phyloP scores from a whole-genome alignment of 805 yeast genomes.

The Nakazawaea sp. region DNA sequence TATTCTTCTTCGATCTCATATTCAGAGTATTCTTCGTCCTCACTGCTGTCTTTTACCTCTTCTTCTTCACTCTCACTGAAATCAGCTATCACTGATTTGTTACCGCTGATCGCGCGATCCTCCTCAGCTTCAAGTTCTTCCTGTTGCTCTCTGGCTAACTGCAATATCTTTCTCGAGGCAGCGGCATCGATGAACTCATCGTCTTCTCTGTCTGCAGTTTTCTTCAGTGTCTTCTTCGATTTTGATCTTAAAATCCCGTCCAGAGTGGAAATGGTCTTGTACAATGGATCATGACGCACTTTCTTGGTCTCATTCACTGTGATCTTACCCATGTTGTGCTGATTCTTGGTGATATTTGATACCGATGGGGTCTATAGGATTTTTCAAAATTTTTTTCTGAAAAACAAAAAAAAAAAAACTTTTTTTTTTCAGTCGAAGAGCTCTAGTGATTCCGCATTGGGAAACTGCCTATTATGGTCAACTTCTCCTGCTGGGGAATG shows the following conservation, averaged over 20 bases:
- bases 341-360: too few species aligned
- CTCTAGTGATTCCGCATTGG: too few species aligned
- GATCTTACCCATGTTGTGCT: slow-evolving; percentile 56
- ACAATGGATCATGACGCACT: slow-evolving; percentile 76
- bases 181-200: slow-evolving; percentile 74
- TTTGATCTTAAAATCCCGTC: slow-evolving; percentile 58
- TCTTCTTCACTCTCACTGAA: slow-evolving; percentile 20
- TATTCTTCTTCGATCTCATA: slow-evolving; percentile 33
- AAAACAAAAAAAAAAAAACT: too few species aligned
- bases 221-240: slow-evolving; percentile 22
- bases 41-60: slow-evolving; percentile 27
- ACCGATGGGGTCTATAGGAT: too few species aligned
- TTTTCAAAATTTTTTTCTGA: slow-evolving; percentile 1
- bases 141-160: slow-evolving; percentile 89
- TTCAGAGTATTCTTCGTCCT: slow-evolving; percentile 21
- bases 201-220: slow-evolving; percentile 34
- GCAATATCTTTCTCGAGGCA: slow-evolving; percentile 77
- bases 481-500: too few species aligned
- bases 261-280: slow-evolving; percentile 68
- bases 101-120: slow-evolving; percentile 21
- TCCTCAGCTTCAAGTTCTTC: slow-evolving; percentile 79
- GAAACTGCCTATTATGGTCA: too few species aligned
- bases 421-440: too few species aligned
- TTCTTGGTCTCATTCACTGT: slow-evolving; percentile 43
- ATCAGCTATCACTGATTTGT: slow-evolving; percentile 13